Conservation (phyloP, 768 basidiomycete genomes). For the Suillus alpinus region DNA sequence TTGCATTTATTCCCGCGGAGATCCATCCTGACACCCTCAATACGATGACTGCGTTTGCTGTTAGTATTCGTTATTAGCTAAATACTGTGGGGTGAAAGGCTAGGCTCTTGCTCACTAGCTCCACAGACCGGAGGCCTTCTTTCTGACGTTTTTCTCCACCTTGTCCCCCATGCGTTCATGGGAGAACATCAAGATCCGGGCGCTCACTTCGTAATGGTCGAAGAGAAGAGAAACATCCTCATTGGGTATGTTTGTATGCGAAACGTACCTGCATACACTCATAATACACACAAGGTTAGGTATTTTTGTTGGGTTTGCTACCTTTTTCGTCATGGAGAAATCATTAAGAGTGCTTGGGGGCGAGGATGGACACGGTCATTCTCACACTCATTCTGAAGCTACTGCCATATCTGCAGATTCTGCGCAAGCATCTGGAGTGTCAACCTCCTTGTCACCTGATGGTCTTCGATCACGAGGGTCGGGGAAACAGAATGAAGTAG, state of each 20-base stretch:
- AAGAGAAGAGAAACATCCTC: conserved; percentile 88
- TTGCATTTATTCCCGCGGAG: conserved; percentile 89
- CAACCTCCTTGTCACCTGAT: conserved; percentile 37
- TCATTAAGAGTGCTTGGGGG: conserved; percentile 76
- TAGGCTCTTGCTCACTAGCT: conserved; percentile 17
- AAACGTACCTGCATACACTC: conserved; percentile 10
- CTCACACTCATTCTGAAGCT: conserved; percentile 41
- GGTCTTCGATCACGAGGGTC: conserved; percentile 50
- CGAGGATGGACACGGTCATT: conserved; percentile 53
- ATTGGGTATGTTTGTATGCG: conserved; percentile 59
- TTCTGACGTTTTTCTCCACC: conserved; percentile 89
- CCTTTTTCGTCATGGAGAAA: conserved; percentile 95
- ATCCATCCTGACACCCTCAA: conserved; percentile 84
- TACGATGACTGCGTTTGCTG: conserved; percentile 93
- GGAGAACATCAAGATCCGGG: conserved; percentile 76
- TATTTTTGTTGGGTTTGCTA: conserved; percentile 83
- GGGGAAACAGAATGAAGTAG: conserved; percentile 15
- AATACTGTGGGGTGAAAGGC: conserved; percentile 10
- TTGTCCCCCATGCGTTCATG: conserved; percentile 90
- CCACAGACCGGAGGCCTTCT: conserved; percentile 82
- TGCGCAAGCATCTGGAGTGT: conserved; percentile 45
- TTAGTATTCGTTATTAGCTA: conserved; percentile 35
- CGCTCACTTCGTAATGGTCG: conserved; percentile 79
- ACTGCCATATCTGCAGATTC: conserved; percentile 23
- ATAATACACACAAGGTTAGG: conserved; percentile 48